Conservation (phyloP, 192 early-diverging fungal species). For the Kickxella alabastrina region DNA sequence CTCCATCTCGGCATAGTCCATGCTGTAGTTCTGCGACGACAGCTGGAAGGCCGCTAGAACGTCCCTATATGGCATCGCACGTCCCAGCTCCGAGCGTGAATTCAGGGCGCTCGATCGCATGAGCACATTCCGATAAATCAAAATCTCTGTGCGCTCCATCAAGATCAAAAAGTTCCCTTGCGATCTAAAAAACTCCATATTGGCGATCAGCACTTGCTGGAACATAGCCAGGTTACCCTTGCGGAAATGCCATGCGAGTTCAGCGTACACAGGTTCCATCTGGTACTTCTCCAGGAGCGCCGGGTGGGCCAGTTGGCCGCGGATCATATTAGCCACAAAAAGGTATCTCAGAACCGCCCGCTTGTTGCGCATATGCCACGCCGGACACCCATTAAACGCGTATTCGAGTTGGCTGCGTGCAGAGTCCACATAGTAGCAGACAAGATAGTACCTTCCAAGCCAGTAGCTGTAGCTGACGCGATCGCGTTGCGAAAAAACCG, state of each 20-base stretch:
- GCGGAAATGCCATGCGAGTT: slow-evolving; percentile 21
- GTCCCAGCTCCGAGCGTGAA: slow-evolving; percentile 1
- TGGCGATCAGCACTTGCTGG: slow-evolving; percentile 20
- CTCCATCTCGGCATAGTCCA: slow-evolving; percentile 47
- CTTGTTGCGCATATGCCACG: slow-evolving; percentile 45
- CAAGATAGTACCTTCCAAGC: slow-evolving; percentile 43
- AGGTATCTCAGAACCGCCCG: slow-evolving; percentile 37
- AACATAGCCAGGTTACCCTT: slow-evolving; percentile 41
- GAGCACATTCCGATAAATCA: slow-evolving; percentile 37
- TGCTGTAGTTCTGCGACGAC: slow-evolving; percentile 19
- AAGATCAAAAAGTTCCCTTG: slow-evolving; percentile 44
- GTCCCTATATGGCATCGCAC: slow-evolving; percentile 24
- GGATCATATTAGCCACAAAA: slow-evolving; percentile 43
- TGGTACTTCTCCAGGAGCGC: slow-evolving; percentile 34
- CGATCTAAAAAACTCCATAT: slow-evolving; percentile 42
- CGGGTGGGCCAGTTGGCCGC: slow-evolving; percentile 21
- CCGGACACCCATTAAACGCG: slow-evolving; percentile 32
- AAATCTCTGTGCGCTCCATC: slow-evolving; percentile 41
- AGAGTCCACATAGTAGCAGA: slow-evolving; percentile 38
- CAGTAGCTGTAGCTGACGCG: slow-evolving; percentile 38
- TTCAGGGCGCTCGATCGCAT: slow-evolving; percentile 5
- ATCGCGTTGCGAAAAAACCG: slow-evolving; percentile 25
- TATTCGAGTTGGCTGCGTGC: slow-evolving; percentile 35
- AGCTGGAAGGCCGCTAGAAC: slow-evolving; percentile 26
- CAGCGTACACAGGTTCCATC: slow-evolving; percentile 34